Conservation (phyloP, 83 land plant species). For the Diphasiastrum complanatum region DNA sequence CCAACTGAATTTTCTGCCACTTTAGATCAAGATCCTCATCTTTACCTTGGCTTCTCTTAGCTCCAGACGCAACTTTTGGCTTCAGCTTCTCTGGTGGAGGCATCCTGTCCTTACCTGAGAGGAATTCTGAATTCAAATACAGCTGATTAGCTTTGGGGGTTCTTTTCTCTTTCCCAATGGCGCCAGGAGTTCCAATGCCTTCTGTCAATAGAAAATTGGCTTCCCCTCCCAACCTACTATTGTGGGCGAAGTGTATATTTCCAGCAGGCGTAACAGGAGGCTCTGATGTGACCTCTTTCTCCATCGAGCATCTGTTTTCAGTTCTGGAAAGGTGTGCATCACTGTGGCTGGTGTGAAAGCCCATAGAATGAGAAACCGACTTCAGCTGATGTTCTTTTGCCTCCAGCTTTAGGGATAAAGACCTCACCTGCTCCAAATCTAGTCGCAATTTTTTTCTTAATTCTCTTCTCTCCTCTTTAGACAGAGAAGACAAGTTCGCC, state of each 20-base stretch:
- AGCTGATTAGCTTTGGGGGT: constrained; percentile 26
- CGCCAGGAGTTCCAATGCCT: background rate
- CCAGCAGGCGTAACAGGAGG: background rate
- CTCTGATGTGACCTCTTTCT: background rate
- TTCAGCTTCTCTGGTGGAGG: constrained; percentile 14
- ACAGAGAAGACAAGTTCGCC: no score
- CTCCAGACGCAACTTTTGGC: background rate
- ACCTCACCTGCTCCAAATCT: constrained; percentile 5
- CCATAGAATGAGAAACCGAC: constrained; percentile 8
- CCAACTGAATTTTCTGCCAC: constrained; percentile 7
- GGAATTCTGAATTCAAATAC: constrained; percentile 16
- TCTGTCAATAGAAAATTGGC: background rate
- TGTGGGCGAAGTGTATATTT: background rate
- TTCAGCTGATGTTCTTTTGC: constrained; percentile 12
- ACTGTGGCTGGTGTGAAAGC: background rate
- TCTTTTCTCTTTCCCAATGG: constrained; percentile 4
- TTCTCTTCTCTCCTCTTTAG: constrained; percentile 16
- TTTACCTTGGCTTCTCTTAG: background rate
- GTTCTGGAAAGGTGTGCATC: background rate
- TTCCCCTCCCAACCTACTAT: background rate
- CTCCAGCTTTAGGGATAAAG: constrained; percentile 5
- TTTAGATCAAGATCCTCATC: background rate
- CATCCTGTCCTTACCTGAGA: constrained; percentile 22
- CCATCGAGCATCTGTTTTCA: background rate
- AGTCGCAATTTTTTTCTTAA: constrained; percentile 7